These are phyloP conservation scores for Porcisia deanei DNA, from an alignment of 208 protist species.

Conservation along the genomic window DNA sequence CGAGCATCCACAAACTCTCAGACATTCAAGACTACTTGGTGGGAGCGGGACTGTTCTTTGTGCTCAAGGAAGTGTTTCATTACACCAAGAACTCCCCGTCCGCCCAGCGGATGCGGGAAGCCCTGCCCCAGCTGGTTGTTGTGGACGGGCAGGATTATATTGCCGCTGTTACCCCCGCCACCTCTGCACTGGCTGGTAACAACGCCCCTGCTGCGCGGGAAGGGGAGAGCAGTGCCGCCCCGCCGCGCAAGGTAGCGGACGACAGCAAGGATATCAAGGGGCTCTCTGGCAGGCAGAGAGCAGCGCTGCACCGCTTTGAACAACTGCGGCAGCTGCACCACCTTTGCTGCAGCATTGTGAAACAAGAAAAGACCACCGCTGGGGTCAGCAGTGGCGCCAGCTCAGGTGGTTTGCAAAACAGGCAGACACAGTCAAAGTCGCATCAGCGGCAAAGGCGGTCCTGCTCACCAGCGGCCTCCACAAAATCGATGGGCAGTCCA, in stretches of 20 bases:
- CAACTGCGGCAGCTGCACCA: slow-evolving; percentile 42
- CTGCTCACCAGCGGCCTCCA: background rate
- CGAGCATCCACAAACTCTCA: slow-evolving; percentile 57
- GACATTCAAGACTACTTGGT: slow-evolving; percentile 81
- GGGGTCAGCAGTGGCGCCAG: background rate
- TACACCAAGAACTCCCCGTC: slow-evolving; percentile 22
- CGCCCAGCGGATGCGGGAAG: slow-evolving; percentile 19
- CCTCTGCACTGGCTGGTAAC: slow-evolving; percentile 3
- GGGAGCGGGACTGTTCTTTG: slow-evolving; percentile 74
- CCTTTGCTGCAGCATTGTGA: slow-evolving; percentile 28
- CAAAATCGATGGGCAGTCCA: background rate
- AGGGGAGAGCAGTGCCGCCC: background rate
- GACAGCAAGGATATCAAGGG: slow-evolving; percentile 12
- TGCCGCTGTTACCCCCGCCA: slow-evolving; percentile 11
- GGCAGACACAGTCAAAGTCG: background rate
- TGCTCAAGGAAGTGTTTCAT: slow-evolving; percentile 70
- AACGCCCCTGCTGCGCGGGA: background rate
- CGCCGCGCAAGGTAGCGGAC: background rate
- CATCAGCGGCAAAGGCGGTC: background rate
- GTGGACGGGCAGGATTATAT: slow-evolving; percentile 8
- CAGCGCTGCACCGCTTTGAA: slow-evolving; percentile 48
- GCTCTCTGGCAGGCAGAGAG: slow-evolving; percentile 38
- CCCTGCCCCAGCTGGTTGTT: slow-evolving; percentile 17
- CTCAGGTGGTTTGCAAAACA: background rate
- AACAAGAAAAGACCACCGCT: slow-evolving; percentile 11